Base-by-base conservation (phyloP, 495 filamentous ascomycete species). In the Aspergillus carlsbadensis region DNA sequence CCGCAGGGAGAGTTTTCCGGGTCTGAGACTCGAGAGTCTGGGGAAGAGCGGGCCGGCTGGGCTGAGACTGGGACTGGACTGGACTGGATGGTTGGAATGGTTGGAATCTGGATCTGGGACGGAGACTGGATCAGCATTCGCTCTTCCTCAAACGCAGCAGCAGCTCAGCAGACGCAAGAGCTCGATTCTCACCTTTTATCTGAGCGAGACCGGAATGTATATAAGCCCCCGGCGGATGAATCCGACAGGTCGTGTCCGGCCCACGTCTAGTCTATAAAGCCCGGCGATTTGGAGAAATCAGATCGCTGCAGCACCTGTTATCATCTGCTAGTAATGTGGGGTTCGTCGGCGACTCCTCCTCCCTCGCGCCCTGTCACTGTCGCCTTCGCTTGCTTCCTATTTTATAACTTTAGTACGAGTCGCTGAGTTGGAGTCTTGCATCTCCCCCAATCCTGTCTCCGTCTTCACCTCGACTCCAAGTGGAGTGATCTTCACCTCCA, bases 271-370 rank as follows among this genome's bases (percentile, higher is more conserved):
- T 43, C 14, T 41, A 41, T 43, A 43, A 22, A 43, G 20, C 14
- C 14, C 40, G 40, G 40, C 40, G 17, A 43, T 43, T 43, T 43
- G 40, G 40, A 43, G 40, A 43, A 43, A 43, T 43, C 40, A 43
- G 6, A 43, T 22, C 40, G 40, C 40, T 43, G 40, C 3, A 43
- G 6, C 40, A 21, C 2, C 18, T 43, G 24, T 45, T 49, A 49
- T 49, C 45, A 36, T 26, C 26, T 49, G 35, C 26, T 49, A 29
- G 45, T n/a, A n/a, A 49, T 49, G 45, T 49, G 45, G 45, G 45
- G 45, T 49, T 49, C 45, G 45, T 21, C 45, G 45, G 45, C 45
- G 40, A 1, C 17, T 49, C 21, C 45, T 33, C 44, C 26, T 36
- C 45, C 35, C 35, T 17, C n/a, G 33, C 14, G 33, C 13, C 11